Base-by-base conservation (phyloP, 345 rosid genomes). In the Garcia nutans region DNA sequence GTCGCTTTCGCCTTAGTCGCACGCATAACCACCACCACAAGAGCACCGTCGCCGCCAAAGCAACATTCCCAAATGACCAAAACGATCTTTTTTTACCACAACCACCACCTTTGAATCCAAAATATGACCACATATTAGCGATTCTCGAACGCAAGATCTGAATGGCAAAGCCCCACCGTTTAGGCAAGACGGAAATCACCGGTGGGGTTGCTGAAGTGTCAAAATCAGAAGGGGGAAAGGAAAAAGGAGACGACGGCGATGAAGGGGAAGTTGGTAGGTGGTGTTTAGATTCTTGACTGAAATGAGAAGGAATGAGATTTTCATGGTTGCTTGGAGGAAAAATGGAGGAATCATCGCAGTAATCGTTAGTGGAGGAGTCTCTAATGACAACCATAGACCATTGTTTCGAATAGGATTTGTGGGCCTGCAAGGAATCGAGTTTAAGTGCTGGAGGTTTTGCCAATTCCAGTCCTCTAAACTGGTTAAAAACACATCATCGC, bases 311-410 rank as follows among this genome's bases (percentile, higher is more conserved):
- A 10, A 7, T 16, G 6, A 76, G 68, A 69, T 76, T 76, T 61
- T 76, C 78, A 24, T 76, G 78, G 58, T 68, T 76, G 50, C 73
- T 26, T 2, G 78, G 78, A 57, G 78, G 78, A 50, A 76, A 76
- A 58, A 76, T 33, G 41, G 66, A 26, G 23, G 68, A 58, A 47
- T 68, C 73, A 12, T 68, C 68, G 45, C 23, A 20, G 26, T n/a
- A 33, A 22, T 62, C 16, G 1, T 12, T 16, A n/a, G 45, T 16
- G 47, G 73, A 68, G 72, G 58, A 67, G 56, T 59, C 73, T 60
- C 56, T 57, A 15, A 76, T 47, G 11, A 59, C 56, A 59, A 76
- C 72, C 67, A 76, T 24, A 13, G 78, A 68, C 47, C 55, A 61
- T 19, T 68, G 66, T 67, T 68, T 76, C 19, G 73, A 76, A 60